Evolutionary conservation across 2,329 filamentous ascomycete genomes (phyloP).

Genomic region (Shiraia bambusicola): DNA sequence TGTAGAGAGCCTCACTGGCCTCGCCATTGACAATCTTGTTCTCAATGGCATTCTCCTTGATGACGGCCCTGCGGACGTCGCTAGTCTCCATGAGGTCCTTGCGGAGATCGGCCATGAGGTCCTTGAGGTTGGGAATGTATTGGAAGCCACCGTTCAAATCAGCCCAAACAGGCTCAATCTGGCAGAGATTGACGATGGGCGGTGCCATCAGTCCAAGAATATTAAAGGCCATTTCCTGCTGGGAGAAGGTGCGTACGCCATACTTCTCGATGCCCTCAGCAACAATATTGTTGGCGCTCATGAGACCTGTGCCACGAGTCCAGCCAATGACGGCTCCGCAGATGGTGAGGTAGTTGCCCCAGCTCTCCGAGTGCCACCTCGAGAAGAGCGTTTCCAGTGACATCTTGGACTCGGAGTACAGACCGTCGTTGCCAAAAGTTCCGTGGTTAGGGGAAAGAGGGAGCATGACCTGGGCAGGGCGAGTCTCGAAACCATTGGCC

Average conservation of each 20-base stretch:
- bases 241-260: conserved; percentile 96
- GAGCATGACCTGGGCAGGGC: conserved; percentile 93
- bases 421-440: conserved; percentile 94
- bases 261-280: conserved; percentile 96
- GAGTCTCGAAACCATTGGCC: conserved; percentile 84
- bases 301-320: conserved; percentile 97
- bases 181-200: conserved; percentile 90
- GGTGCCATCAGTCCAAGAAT: conserved; percentile 94
- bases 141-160: conserved; percentile 97
- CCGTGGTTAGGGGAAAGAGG: conserved; percentile 97
- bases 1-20: conserved; percentile 87
- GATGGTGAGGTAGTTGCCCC: conserved; percentile 96
- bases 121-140: conserved; percentile 94
- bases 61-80: conserved; percentile 88
- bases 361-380: conserved; percentile 96
- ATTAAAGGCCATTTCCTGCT: conserved; percentile 99
- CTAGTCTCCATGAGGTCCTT: conserved; percentile 95
- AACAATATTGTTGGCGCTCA: conserved; percentile 97
- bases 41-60: conserved; percentile 93
- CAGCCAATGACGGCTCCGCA: conserved; percentile 98
- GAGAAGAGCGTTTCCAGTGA: conserved; percentile 97
- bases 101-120: conserved; percentile 87
- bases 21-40: conserved; percentile 97
- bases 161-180: conserved; percentile 91
- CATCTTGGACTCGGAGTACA: conserved; percentile 98